These are phyloP conservation scores for Tricholoma matsutake DNA, from an alignment of 768 basidiomycete species.

Conservation along the genomic window DNA sequence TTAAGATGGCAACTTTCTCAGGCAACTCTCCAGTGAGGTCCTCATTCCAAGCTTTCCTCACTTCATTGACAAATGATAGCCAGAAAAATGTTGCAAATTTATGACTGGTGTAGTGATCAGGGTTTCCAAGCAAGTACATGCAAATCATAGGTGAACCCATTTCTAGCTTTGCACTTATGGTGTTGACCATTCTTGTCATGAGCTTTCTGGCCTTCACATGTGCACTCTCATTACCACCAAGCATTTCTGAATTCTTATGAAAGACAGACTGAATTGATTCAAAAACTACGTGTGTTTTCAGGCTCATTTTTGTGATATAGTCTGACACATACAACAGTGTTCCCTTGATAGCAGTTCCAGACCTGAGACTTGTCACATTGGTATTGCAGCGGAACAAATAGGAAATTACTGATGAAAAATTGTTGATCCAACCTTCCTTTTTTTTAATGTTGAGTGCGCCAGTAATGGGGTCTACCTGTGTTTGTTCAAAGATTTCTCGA, in stretches of 20 bases:
- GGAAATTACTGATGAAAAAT: constrained; percentile 22
- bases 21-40: too few species aligned
- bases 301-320: constrained; percentile 37
- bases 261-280: constrained; percentile 25
- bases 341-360: constrained; percentile 38
- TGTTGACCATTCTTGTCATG: constrained; percentile 27
- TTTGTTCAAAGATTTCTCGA: constrained; percentile 15
- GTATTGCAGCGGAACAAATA: constrained; percentile 37
- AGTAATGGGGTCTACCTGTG: constrained; percentile 22
- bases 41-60: constrained; percentile 9
- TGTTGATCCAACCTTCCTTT: constrained; percentile 36
- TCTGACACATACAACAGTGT: constrained; percentile 39
- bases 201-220: constrained; percentile 20
- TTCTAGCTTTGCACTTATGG: constrained; percentile 25
- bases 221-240: constrained; percentile 7
- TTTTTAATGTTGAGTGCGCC: constrained; percentile 29
- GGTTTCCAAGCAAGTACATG: constrained; percentile 28
- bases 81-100: constrained; percentile 32
- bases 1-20: constrained; percentile 18
- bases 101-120: constrained; percentile 39
- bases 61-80: constrained; percentile 28
- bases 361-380: constrained; percentile 34
- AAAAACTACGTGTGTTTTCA: constrained; percentile 39
- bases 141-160: constrained; percentile 32
- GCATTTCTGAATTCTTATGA: constrained; percentile 20